These are phyloP conservation scores for Beauveria sp. DNA, from an alignment of 2,329 filamentous ascomycete species.

Conservation along the genomic window DNA sequence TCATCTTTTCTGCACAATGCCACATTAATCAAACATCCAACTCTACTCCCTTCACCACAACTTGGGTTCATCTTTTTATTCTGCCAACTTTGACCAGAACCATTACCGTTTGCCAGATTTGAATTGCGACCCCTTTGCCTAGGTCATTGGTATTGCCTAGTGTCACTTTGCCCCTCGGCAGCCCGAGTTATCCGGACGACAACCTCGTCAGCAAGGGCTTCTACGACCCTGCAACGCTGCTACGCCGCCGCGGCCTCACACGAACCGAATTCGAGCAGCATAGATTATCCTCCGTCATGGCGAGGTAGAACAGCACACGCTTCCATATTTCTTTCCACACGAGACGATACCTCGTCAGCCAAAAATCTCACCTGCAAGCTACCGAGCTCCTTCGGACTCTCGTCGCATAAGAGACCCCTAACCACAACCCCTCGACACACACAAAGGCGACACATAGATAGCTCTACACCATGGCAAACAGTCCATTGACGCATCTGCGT, in stretches of 20 bases:
- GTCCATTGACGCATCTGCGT: conserved; percentile 11
- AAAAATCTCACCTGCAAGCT: neutral
- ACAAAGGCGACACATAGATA: neutral
- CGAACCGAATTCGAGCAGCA: neutral
- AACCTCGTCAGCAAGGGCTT: too few relatives aligned
- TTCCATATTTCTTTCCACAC: neutral
- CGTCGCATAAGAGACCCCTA: neutral
- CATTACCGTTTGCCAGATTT: too few relatives aligned
- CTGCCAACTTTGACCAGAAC: too few relatives aligned
- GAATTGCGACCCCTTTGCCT: too few relatives aligned
- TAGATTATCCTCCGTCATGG: neutral
- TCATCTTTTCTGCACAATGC: neutral
- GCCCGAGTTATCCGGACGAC: neutral
- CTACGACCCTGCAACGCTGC: neutral
- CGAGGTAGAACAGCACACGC: neutral
- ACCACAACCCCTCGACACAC: neutral
- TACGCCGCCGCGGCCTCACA: neutral
- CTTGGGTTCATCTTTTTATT: too few relatives aligned
- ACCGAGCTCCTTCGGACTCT: neutral
- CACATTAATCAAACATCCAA: too few relatives aligned
- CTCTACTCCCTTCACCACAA: too few relatives aligned
- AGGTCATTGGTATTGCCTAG: too few relatives aligned
- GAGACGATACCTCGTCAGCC: too few relatives aligned
- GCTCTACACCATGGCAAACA: conserved; percentile 32
- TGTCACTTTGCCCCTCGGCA: too few relatives aligned